Evolutionary conservation across 495 filamentous ascomycete species (phyloP), one percentile per base, ranked within the genome.

Genomic region (Penicillium mononematosum): DNA sequence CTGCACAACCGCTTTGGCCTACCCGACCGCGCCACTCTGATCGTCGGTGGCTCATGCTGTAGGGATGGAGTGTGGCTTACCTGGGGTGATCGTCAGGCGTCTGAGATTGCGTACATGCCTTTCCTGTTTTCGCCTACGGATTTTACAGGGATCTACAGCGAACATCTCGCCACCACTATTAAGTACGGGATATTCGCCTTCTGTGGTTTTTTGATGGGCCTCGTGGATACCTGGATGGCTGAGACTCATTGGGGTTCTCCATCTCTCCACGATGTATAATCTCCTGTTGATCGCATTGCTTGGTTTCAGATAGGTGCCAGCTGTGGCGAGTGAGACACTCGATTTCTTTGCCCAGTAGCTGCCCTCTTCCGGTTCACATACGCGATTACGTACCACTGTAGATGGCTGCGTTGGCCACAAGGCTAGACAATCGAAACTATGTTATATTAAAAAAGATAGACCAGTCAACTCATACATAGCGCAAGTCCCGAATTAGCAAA

Each of bases 21-120:
- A 11, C 16, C 44, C 0, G 38, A 11, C 20, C 31, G 36, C 53
- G 62, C 61, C 59, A 56, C 59, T 38, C 25, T 44, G 51, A 20
- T 36, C 56, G 6, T 11, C 17, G 25, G 59, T 61, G 60, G 62
- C 62, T 17, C 4, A 16, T 16, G n/a, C 27, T 29, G 27, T 29
- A 29, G 27, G 27, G 10, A 59, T 53, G 34, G 20, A 27, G 24
- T 55, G 62, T 60, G 59, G 65, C 65, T 62, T 29, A 55, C 17
- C 48, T 19, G 31, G 36, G 31, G 25, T 44, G 54, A 56, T 56
- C 42, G 22, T 54, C 39, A 38, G 43, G 44, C 19, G 22, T 61
- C 45, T 11, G 45, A 8, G 14, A 53, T 58, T 60, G 44, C 27
- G 42, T 55, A 58, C 59, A 60, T 65, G 25, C 44, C 54, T 48